A percentile compares a stretch with the other conserved stretches of the same genome.
phyloP scores from a whole-genome alignment of 345 rosid species.

The sweet orange (Citrus sinensis) region DVS_A1.0 CM039161.1:16891501-16892000 shows the following conservation, averaged over 20 bases:
- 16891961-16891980: conserved; percentile 76
- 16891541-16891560: neutral
- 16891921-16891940: neutral
- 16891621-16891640: neutral
- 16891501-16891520: neutral
- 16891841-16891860: neutral
- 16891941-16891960: neutral
- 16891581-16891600: neutral
- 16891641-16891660: neutral
- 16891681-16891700: neutral
- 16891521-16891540: neutral
- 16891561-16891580: no score
- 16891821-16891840: neutral
- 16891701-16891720: neutral
- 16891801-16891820: neutral
- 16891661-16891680: neutral
- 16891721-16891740: neutral
- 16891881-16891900: neutral
- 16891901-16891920: neutral
- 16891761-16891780: no score
- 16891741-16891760: neutral
- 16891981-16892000: conserved; percentile 96
- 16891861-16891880: neutral
- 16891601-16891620: neutral
- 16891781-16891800: neutral